Evolutionary conservation across 148 eudicot genomes (phyloP), one percentile per base, ranked within the genome.

Genomic region (Amaranthus palmeri): DNA sequence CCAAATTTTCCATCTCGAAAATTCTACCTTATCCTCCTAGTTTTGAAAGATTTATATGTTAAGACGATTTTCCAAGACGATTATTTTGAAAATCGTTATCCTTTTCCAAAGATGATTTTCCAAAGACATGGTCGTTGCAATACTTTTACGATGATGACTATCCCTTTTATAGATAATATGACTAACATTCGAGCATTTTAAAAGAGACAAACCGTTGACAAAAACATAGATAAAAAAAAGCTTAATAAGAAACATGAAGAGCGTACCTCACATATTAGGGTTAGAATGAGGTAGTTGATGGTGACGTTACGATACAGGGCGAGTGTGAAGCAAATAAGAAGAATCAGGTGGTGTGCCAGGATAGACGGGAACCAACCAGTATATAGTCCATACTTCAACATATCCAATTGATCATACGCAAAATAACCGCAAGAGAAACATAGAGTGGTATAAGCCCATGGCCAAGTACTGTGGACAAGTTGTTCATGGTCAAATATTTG

Each of bases 371-470:
- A 85, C 86, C 81, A 79, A 14, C 91, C 92, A 61, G 85, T 76
- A 57, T 88, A 89, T 42, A 93, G 71, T 52, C 83, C 85, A 50
- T 86, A 78, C 6, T 70, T 69, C 79, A 95, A 61, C 98, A 95
- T 95, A 80, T 95, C 97, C 85, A 61, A 86, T 63, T 95, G 98
- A 82, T 95, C 98, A 77, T 95, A 95, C 0, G 96, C 98, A 74
- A 95, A 95, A 78, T 91, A 95, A 70, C 97, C 98, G 65, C 83
- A 84, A 4, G 96, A 95, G 69, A 88, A 79, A 78, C 90, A 88
- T 66, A 95, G 83, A n/a, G 93, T 90, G 47, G 83, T 69, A 70
- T 86, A 95, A 46, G 97, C 97, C 85, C 85, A 85, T 0, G 85
- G 82, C 98, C 98, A 95, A 53, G 90, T 83, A 69, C 68, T 72